These are phyloP conservation scores for Hypoxylon lienhwacheense DNA, from an alignment of 495 filamentous ascomycete species.

Conservation along the genomic window DNA sequence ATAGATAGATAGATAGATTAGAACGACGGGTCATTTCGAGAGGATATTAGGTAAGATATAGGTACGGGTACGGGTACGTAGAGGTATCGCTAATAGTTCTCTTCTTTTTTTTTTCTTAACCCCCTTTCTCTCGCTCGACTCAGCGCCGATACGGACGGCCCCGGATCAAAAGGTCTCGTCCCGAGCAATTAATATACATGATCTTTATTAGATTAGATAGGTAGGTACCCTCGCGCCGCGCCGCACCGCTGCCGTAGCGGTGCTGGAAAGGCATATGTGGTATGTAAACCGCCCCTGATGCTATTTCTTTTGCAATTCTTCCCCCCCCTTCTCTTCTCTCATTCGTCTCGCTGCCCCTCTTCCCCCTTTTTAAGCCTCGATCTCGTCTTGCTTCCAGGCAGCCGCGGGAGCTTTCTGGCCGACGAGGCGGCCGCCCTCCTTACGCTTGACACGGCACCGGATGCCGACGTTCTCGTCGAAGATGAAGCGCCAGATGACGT, in stretches of 20 bases:
- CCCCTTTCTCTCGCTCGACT: conserved; percentile 6
- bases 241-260: not conserved
- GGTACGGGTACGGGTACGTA: no score
- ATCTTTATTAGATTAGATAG: conserved; percentile 46
- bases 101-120: no score
- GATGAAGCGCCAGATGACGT: conserved; percentile 94
- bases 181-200: conserved; percentile 39
- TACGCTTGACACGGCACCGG: conserved; percentile 90
- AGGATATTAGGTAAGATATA: no score
- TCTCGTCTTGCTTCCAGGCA: conserved; percentile 54
- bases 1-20: no score
- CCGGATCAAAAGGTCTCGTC: not conserved
- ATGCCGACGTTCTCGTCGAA: conserved; percentile 84
- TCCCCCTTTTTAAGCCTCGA: conserved; percentile 70
- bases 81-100: no score
- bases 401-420: conserved; percentile 49
- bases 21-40: no score
- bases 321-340: no score
- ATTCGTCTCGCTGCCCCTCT: conserved; percentile 53
- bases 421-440: conserved; percentile 71
- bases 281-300: no score
- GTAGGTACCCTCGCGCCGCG: not conserved
- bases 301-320: no score
- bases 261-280: no score
- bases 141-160: conserved; percentile 5